Evolutionary conservation across 2,329 filamentous ascomycete genomes (phyloP).

Genomic region (Aspergillus sp.): DNA sequence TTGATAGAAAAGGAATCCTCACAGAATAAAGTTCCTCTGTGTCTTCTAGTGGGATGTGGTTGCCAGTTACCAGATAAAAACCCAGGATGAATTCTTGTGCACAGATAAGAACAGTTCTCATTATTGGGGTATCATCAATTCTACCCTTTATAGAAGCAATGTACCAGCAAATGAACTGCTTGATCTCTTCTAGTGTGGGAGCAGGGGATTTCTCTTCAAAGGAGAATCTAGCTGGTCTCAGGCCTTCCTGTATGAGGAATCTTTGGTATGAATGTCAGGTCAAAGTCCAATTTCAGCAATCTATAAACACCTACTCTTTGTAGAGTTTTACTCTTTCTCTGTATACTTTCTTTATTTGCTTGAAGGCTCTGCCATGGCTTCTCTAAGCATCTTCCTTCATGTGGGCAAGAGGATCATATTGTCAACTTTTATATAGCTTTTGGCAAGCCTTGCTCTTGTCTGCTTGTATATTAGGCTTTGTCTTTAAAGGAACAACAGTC

Average conservation of each 20-base stretch:
- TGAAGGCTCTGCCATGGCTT: not conserved
- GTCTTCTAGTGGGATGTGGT: not conserved
- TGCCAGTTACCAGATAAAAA: not conserved
- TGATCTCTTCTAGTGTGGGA: not conserved
- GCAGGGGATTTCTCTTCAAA: not conserved
- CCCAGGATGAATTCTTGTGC: not conserved
- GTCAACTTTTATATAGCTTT: too few species aligned
- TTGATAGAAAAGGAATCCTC: not conserved
- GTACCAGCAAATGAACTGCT: not conserved
- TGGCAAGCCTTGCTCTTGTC: too few species aligned
- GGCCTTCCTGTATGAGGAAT: not conserved
- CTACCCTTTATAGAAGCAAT: not conserved
- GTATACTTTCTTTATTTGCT: not conserved
- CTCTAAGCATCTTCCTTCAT: not conserved
- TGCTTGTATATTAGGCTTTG: too few species aligned
- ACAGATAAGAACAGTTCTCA: not conserved
- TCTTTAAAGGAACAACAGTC: too few species aligned
- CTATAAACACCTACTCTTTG: not conserved
- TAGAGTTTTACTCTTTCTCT: not conserved
- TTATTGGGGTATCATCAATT: not conserved
- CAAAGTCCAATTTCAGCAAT: not conserved
- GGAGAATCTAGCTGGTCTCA: not conserved
- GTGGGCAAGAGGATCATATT: not conserved
- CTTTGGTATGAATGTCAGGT: not conserved
- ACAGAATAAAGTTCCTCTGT: not conserved